Evolutionary conservation across 768 basidiomycete species (phyloP).

Genomic region (Lentinula lateritia): DNA sequence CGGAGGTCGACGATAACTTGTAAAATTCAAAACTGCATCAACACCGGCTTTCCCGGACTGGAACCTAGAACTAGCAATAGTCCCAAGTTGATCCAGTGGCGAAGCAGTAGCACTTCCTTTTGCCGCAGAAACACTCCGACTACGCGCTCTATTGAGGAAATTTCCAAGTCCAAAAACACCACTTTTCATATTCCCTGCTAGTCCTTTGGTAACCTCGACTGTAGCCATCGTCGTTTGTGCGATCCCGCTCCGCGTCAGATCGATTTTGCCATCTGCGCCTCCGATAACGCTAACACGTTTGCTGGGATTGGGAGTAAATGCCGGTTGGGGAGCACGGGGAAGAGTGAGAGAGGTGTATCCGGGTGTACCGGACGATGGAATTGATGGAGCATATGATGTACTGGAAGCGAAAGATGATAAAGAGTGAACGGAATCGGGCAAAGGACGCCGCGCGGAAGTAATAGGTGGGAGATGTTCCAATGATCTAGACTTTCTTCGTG

Average conservation of each 20-base stretch:
- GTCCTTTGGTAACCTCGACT: constrained; percentile 68
- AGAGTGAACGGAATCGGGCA: not conserved
- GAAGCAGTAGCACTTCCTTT: not conserved
- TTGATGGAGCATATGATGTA: constrained; percentile 5
- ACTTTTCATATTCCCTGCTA: constrained; percentile 17
- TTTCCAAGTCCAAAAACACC: not conserved
- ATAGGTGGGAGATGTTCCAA: not conserved
- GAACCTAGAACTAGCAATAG: not conserved
- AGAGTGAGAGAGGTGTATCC: constrained; percentile 52
- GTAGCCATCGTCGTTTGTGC: constrained; percentile 89
- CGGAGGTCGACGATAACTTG: constrained; percentile 69
- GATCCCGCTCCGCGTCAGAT: constrained; percentile 69
- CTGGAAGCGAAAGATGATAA: not conserved
- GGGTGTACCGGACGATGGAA: constrained; percentile 51
- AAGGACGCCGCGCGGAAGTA: not conserved
- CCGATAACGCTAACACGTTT: constrained; percentile 19
- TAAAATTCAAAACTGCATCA: constrained; percentile 48
- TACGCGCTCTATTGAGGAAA: not conserved
- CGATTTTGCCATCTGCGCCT: constrained; percentile 46
- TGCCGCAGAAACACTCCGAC: not conserved
- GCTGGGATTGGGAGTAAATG: constrained; percentile 14
- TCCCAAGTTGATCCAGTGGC: not conserved
- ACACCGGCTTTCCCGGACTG: constrained; percentile 14
- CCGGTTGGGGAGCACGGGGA: constrained; percentile 40
- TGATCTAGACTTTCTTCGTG: constrained; percentile 1